phyloP scores from a whole-genome alignment of 2,329 filamentous ascomycete species.

The Cladosporium cucumerinum region DNA sequence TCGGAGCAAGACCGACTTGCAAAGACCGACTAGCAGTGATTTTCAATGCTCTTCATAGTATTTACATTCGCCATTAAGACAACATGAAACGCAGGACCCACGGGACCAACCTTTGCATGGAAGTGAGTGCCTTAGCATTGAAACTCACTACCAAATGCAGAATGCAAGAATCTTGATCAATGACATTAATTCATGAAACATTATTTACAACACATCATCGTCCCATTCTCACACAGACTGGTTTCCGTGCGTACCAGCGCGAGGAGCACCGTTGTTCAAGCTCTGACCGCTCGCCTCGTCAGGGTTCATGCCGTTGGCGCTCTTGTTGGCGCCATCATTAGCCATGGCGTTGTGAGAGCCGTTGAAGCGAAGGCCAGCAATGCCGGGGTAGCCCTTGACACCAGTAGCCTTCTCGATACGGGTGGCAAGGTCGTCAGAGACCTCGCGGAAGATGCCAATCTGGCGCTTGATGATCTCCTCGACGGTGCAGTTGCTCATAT shows the following conservation, averaged over 20 bases:
- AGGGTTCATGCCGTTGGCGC: constrained; percentile 50
- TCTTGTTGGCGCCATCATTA: constrained; percentile 44
- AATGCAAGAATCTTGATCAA: not conserved
- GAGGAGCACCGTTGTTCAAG: constrained; percentile 50
- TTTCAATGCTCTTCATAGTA: too few relatives aligned
- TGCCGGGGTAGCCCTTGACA: constrained; percentile 58
- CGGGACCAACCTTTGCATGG: too few relatives aligned
- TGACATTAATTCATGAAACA: constrained; percentile 8
- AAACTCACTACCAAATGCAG: not conserved
- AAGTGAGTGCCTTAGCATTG: too few relatives aligned
- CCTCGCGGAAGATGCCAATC: constrained; percentile 64
- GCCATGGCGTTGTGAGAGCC: constrained; percentile 61
- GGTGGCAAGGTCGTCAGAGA: constrained; percentile 55
- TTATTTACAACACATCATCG: constrained; percentile 7
- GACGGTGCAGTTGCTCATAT: constrained; percentile 58
- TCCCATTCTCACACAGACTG: not conserved
- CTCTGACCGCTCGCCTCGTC: constrained; percentile 29
- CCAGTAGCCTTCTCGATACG: constrained; percentile 62
- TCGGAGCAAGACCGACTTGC: too few relatives aligned
- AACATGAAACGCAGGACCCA: too few relatives aligned
- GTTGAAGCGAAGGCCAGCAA: constrained; percentile 55
- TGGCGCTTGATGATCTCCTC: constrained; percentile 62
- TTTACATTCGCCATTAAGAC: too few relatives aligned
- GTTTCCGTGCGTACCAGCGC: constrained; percentile 40
- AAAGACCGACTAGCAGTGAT: too few relatives aligned